Percentiles rank a stretch among this genome's conserved stretches.
These are phyloP conservation scores for Penicillium soppii DNA, from an alignment of 495 filamentous ascomycete species.

Conservation along the genomic window DNA sequence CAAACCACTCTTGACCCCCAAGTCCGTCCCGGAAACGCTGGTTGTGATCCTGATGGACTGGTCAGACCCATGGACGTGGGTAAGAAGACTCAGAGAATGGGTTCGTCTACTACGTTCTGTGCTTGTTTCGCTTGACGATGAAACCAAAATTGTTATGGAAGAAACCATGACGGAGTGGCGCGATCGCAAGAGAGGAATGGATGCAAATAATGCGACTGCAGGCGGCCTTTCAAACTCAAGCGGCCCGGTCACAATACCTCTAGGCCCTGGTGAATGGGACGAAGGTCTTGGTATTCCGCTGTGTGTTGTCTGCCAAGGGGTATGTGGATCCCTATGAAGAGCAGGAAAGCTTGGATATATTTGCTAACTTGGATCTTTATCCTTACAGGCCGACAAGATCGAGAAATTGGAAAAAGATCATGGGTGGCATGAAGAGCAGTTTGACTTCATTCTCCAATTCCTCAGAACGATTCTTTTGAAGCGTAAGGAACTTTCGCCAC, in stretches of 20 bases:
- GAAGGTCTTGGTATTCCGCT: slow-evolving; percentile 85
- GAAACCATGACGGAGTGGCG: slow-evolving; percentile 70
- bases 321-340: slow-evolving; percentile 39
- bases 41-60: slow-evolving; percentile 90
- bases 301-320: slow-evolving; percentile 91
- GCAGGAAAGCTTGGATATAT: neutral
- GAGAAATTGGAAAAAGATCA: slow-evolving; percentile 82
- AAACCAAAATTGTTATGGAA: slow-evolving; percentile 78
- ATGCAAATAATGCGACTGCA: slow-evolving; percentile 32
- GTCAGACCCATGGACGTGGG: slow-evolving; percentile 90
- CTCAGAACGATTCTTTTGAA: slow-evolving; percentile 81
- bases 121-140: slow-evolving; percentile 69
- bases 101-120: slow-evolving; percentile 75
- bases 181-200: slow-evolving; percentile 48
- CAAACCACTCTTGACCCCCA: slow-evolving; percentile 78
- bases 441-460: slow-evolving; percentile 88
- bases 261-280: slow-evolving; percentile 93
- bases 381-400: slow-evolving; percentile 78
- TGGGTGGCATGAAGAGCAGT: slow-evolving; percentile 90
- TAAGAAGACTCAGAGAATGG: slow-evolving; percentile 85
- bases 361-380: slow-evolving; percentile 23
- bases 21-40: slow-evolving; percentile 82
- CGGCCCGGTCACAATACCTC: slow-evolving; percentile 62
- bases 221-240: slow-evolving; percentile 53
- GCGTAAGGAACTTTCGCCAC: slow-evolving; percentile 52